Conservation (phyloP, 306 rosid genomes). For the Quercus alba region DNA sequence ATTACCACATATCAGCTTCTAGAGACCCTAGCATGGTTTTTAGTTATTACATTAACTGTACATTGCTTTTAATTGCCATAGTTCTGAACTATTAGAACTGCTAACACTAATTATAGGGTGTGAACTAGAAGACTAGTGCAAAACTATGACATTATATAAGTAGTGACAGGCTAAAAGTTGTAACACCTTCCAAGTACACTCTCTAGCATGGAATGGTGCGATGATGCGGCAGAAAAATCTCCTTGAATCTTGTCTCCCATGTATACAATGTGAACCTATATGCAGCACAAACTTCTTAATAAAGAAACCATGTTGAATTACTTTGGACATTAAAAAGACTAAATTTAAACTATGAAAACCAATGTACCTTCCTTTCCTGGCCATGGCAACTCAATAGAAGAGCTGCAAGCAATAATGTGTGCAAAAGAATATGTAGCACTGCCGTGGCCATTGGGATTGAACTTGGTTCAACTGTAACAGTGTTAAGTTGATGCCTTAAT, state of each 20-base stretch:
- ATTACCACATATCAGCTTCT: too few relatives aligned
- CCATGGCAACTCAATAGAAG: conserved; percentile 19
- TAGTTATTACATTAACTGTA: too few relatives aligned
- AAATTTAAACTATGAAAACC: neutral
- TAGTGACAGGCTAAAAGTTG: neutral
- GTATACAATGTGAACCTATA: conserved; percentile 30
- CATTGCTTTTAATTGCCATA: too few relatives aligned
- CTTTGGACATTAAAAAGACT: neutral
- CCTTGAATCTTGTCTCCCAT: conserved; percentile 23
- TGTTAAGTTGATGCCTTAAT: neutral
- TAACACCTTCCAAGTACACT: conserved; percentile 31
- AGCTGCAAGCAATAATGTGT: conserved; percentile 15
- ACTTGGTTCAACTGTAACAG: neutral
- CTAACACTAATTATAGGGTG: too few relatives aligned
- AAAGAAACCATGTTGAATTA: neutral
- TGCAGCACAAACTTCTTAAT: neutral
- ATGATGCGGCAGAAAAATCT: neutral
- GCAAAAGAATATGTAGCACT: conserved; percentile 4
- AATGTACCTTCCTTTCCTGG: conserved; percentile 25
- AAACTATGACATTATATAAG: too few relatives aligned
- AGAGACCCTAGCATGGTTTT: too few relatives aligned
- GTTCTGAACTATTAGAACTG: too few relatives aligned
- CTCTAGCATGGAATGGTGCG: conserved; percentile 28
- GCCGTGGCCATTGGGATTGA: conserved; percentile 10
- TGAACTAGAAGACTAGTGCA: too few relatives aligned